Percentiles rank a stretch among this genome's conserved stretches.
Conservation (phyloP, 2,329 filamentous ascomycete species). For the Tolypocladium amazonense region DNA sequence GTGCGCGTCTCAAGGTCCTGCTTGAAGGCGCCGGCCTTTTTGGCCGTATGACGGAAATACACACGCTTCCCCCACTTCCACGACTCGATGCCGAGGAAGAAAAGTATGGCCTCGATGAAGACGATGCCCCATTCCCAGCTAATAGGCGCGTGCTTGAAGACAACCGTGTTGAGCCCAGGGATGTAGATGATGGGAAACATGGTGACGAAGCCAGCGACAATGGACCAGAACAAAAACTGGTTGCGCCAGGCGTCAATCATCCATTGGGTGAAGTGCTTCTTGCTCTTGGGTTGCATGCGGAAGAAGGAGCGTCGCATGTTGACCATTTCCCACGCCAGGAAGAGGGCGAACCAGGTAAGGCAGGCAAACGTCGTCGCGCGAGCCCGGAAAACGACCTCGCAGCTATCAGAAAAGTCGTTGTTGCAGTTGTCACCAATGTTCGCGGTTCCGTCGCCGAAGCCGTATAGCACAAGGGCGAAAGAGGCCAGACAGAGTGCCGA, state of each 20-base stretch:
- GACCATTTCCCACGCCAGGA: conserved; percentile 68
- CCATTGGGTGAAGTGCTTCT: conserved; percentile 54
- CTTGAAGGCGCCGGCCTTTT: conserved; percentile 8
- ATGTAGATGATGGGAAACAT: conserved; percentile 45
- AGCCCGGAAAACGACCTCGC: conserved; percentile 55
- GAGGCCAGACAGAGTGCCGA: conserved; percentile 44
- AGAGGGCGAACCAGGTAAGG: conserved; percentile 63
- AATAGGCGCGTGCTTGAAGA: conserved; percentile 48
- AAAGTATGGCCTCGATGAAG: conserved; percentile 41
- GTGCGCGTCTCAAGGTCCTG: conserved; percentile 19
- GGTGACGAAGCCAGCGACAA: conserved; percentile 33
- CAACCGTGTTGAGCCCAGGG: conserved; percentile 42
- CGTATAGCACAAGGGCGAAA: conserved; percentile 42
- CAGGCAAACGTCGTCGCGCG: conserved; percentile 63
- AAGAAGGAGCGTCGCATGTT: conserved; percentile 62
- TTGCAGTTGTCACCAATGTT: conserved; percentile 52
- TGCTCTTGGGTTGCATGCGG: conserved; percentile 55
- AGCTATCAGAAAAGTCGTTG: conserved; percentile 37
- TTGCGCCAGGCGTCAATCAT: conserved; percentile 57
- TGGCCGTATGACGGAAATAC: conserved; percentile 11
- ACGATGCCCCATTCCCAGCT: conserved; percentile 52
- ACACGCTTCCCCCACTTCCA: conserved; percentile 49
- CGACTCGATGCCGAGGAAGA: conserved; percentile 44
- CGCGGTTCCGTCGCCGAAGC: conserved; percentile 31
- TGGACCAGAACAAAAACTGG: conserved; percentile 56